Evolutionary conservation across 352 stramenopile genomes (phyloP), one percentile per base, ranked within the genome.

Genomic region (Pythium chondricola): DNA sequence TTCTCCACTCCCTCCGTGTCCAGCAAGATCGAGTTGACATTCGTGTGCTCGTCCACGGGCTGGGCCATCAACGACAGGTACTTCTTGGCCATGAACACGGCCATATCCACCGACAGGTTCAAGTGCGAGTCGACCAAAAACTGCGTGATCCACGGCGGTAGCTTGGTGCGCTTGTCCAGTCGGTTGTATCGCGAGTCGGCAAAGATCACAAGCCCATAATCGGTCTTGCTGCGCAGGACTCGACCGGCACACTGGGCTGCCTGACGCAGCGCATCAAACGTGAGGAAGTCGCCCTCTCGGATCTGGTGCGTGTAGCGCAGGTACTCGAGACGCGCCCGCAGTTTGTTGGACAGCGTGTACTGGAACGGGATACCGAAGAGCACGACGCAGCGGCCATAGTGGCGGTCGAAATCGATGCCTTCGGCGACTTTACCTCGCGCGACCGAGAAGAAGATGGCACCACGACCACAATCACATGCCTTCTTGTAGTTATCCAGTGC

Each of bases 291-390:
- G 37, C 83, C 81, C 58, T 97, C 88, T 68, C 80, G 71, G 60
- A 98, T 97, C 65, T 97, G 76, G 48, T 93, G 81, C 51, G 79
- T 93, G 63, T 93, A 93, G 24, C 96, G 89, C 51, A 99, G 69
- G 71, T 98, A 99, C 70, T 99, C 96, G 9, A 99, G 77, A 5
- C 97, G 76, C 32, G 96, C 93, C 27, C 94, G 73, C 31, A 99
- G 70, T 33, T 81, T 89, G 58, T 95, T 82, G 14, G 85, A 97
- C 21, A 98, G 70, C 41, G 95, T 98, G 69, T 98, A 99, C 79
- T 99, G 96, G 77, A 98, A 99, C 24, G 97, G 97, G 26, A 99
- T 97, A 13, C 97, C 97, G 67, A 99, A 98, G 52, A 99, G 85
- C 29, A 99, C 86, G 40, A 99, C 97, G 31, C 85, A 93, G 41